A percentile compares a stretch with the other conserved stretches of the same genome.
phyloP scores from a whole-genome alignment of 352 stramenopile genomes.

The Blastocystis sp. region DNA sequence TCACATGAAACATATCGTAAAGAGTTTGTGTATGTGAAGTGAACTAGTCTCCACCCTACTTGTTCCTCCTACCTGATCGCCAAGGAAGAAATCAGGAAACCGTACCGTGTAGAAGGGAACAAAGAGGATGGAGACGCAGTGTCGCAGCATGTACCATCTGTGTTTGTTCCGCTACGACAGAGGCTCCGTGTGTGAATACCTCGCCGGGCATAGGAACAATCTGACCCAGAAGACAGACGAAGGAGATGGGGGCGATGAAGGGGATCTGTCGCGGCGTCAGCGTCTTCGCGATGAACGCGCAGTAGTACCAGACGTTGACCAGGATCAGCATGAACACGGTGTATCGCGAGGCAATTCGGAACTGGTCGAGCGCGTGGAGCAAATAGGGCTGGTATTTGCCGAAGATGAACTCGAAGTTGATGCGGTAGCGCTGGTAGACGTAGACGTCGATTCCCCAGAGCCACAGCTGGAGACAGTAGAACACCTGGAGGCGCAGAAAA shows the following conservation, averaged over 20 bases:
- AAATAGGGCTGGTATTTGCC: slow-evolving; percentile 50
- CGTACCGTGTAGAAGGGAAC: slow-evolving; percentile 39
- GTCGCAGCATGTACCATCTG: slow-evolving; percentile 43
- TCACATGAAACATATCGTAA: slow-evolving; percentile 10
- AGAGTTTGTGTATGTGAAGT: slow-evolving; percentile 42
- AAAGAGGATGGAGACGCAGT: slow-evolving; percentile 35
- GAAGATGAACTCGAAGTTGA: slow-evolving; percentile 57
- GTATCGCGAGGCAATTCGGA: slow-evolving; percentile 27
- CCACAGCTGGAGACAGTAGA: slow-evolving; percentile 14
- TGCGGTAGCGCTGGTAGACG: slow-evolving; percentile 30
- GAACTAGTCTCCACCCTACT: neutral
- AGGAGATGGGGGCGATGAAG: neutral
- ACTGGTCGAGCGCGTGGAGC: slow-evolving; percentile 22
- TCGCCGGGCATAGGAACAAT: neutral
- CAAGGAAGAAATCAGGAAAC: slow-evolving; percentile 49
- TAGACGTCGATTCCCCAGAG: slow-evolving; percentile 52
- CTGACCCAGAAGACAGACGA: neutral
- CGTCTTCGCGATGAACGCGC: neutral
- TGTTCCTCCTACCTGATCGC: neutral
- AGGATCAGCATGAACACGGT: slow-evolving; percentile 5
- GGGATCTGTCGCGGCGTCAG: neutral
- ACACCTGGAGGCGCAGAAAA: slow-evolving; percentile 20
- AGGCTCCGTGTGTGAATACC: neutral
- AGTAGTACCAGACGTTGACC: slow-evolving; percentile 37
- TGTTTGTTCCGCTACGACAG: neutral